phyloP scores from a whole-genome alignment of 306 rosid species.

The Cucurbita argyrosperma region DNA sequence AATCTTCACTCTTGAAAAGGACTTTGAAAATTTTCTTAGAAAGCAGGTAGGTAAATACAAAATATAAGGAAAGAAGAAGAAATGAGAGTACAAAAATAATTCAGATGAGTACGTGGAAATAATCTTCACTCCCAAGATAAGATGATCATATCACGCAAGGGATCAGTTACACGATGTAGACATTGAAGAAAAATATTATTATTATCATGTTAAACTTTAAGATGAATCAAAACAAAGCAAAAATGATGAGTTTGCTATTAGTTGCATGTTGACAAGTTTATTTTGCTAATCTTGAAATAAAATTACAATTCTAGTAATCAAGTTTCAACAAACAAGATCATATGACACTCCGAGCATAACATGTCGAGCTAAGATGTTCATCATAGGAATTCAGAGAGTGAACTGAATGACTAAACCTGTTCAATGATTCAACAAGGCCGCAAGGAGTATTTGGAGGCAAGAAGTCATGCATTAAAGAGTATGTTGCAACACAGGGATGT shows the following conservation, averaged over 20 bases:
- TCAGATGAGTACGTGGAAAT: too few relatives aligned
- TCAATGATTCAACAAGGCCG: background rate
- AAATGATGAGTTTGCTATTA: background rate
- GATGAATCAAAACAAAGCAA: background rate
- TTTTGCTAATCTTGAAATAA: background rate
- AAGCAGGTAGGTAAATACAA: too few relatives aligned
- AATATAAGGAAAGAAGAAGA: too few relatives aligned
- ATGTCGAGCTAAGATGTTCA: background rate
- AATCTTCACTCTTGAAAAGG: too few relatives aligned
- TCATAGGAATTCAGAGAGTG: too few relatives aligned
- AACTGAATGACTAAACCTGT: background rate
- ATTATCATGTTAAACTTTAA: too few relatives aligned
- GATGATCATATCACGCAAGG: too few relatives aligned
- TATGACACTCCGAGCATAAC: background rate
- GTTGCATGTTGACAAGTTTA: background rate
- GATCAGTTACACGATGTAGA: background rate
- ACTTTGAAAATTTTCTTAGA: too few relatives aligned
- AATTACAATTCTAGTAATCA: background rate
- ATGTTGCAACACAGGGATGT: background rate
- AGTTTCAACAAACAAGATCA: background rate
- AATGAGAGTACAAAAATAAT: too few relatives aligned
- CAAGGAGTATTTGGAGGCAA: background rate
- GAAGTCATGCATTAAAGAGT: background rate
- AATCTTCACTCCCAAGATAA: too few relatives aligned
- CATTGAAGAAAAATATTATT: background rate